These are phyloP conservation scores for Fusarium tricinctum DNA, from an alignment of 2,329 filamentous ascomycete species.

Conservation along the genomic window DNA sequence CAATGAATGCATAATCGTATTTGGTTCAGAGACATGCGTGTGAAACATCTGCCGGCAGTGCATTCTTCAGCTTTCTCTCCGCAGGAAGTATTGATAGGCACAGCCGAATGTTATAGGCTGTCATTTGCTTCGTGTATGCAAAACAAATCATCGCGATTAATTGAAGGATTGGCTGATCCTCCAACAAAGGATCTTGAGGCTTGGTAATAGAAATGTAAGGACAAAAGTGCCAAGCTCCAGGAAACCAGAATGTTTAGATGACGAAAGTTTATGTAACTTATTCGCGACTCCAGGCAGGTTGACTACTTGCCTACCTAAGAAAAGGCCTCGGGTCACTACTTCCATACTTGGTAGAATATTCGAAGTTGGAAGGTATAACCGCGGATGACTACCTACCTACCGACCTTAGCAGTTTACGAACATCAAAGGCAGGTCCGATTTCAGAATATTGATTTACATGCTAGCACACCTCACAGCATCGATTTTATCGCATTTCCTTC, in stretches of 20 bases:
- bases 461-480: background rate
- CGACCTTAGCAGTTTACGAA: background rate
- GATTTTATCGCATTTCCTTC: background rate
- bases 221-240: constrained; percentile 25
- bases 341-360: background rate
- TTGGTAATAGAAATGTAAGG: constrained; percentile 4
- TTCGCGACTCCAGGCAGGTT: background rate
- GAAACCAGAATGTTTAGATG: background rate
- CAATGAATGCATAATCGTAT: constrained; percentile 43
- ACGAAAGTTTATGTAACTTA: background rate
- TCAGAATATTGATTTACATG: background rate
- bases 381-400: background rate
- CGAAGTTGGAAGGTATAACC: constrained; percentile 2
- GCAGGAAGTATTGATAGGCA: constrained; percentile 37
- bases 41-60: constrained; percentile 47
- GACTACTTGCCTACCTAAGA: background rate
- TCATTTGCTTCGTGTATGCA: constrained; percentile 46
- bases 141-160: constrained; percentile 41
- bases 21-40: constrained; percentile 39
- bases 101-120: constrained; percentile 20
- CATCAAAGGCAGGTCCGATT: background rate
- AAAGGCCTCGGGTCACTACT: background rate
- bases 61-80: constrained; percentile 45
- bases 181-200: constrained; percentile 17
- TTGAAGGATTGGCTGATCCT: constrained; percentile 29